Conservation (phyloP, 2,329 filamentous ascomycete species). For the Botrytis squamosa region DNA sequence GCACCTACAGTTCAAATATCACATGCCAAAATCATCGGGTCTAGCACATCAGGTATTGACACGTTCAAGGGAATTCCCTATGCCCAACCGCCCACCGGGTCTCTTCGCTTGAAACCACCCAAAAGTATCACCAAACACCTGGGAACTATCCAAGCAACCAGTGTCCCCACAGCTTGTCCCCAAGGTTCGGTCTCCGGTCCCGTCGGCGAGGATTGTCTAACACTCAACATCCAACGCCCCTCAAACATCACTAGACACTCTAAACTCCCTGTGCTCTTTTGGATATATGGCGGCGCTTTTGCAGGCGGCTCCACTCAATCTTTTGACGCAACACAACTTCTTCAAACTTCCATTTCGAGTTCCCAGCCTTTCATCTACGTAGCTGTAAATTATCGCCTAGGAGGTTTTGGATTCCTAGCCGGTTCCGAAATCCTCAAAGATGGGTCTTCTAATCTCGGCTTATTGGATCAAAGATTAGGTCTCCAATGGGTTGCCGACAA, state of each 20-base stretch:
- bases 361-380: conserved; percentile 56
- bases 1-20: conserved; percentile 5
- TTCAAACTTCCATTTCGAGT: conserved; percentile 61
- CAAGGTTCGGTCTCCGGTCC: conserved; percentile 32
- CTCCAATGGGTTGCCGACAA: conserved; percentile 70
- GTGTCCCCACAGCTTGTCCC: conserved; percentile 39
- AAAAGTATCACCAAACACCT: conserved; percentile 30
- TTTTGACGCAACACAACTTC: conserved; percentile 51
- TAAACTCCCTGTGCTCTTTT: conserved; percentile 46
- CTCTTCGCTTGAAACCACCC: conserved; percentile 45
- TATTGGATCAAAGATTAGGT: conserved; percentile 59
- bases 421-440: conserved; percentile 52
- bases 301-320: conserved; percentile 47
- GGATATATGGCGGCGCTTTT: conserved; percentile 37
- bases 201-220: conserved; percentile 41
- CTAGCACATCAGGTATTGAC: not conserved
- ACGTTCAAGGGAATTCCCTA: conserved; percentile 40
- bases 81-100: conserved; percentile 44
- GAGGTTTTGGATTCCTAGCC: conserved; percentile 66
- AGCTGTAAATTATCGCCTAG: conserved; percentile 62
- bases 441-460: conserved; percentile 60
- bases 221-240: conserved; percentile 41
- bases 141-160: conserved; percentile 33
- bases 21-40: conserved; percentile 2
- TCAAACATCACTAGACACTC: conserved; percentile 50